These are phyloP conservation scores for Plantago ovata DNA, from an alignment of 257 asterid species.

Conservation along the genomic window DNA sequence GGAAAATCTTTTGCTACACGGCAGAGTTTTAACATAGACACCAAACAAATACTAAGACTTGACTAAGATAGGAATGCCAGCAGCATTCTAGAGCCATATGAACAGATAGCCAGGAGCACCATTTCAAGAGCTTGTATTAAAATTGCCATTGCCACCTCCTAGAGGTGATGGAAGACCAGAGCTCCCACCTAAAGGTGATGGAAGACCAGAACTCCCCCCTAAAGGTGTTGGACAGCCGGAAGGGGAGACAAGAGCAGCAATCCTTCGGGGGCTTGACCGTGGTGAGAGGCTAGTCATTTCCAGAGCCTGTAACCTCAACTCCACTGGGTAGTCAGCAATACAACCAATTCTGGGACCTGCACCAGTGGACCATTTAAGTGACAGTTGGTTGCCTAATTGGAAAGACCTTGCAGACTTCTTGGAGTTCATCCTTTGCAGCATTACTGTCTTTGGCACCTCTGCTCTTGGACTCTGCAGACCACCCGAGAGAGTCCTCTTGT, in stretches of 20 bases:
- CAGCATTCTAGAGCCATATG: neutral
- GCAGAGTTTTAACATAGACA: no score
- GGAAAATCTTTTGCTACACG: no score
- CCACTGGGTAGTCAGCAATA: conserved; percentile 79
- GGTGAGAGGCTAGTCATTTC: conserved; percentile 86
- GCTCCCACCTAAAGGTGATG: conserved; percentile 14
- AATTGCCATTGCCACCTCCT: no score
- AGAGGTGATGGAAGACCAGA: conserved; percentile 5
- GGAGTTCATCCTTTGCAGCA: conserved; percentile 74
- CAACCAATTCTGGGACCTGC: conserved; percentile 96
- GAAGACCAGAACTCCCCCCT: conserved; percentile 19
- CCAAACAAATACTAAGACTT: neutral
- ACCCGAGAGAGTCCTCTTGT: conserved; percentile 81
- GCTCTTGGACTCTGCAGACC: conserved; percentile 85
- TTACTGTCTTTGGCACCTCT: conserved; percentile 56
- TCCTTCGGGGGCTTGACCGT: conserved; percentile 37
- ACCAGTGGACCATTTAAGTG: conserved; percentile 76
- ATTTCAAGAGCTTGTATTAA: neutral
- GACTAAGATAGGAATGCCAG: neutral
- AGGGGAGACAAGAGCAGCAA: conserved; percentile 32
- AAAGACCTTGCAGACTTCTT: conserved; percentile 68
- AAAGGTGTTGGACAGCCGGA: conserved; percentile 23
- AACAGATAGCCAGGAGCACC: neutral
- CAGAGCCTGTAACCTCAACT: conserved; percentile 75
- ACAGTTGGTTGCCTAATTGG: conserved; percentile 74